Base-by-base conservation (phyloP, 768 basidiomycete species). In the Tephrocybe sp. region DNA sequence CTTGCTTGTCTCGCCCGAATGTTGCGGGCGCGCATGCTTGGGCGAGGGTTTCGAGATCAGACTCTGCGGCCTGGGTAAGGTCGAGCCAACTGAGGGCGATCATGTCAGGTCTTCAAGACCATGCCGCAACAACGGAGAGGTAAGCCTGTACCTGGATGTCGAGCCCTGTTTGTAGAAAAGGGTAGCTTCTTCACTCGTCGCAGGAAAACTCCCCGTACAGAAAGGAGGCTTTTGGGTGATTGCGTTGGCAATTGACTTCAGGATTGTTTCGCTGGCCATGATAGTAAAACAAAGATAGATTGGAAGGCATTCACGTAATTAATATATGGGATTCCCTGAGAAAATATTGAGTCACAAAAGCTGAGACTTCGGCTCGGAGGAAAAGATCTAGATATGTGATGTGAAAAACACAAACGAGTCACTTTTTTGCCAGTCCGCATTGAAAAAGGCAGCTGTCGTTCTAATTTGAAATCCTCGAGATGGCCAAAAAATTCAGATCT, bases 11-110 rank as follows among this genome's bases (percentile, higher is more conserved):
- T 0, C 45, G 30, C 4, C 77, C 75, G 41, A 76, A 79, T 1
- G 70, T 65, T 5, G 75, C 75, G 0, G 67, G 72, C 4, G 70
- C 54, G 52, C 75, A 76, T 1, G 69, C 69, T 0, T 52, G 39
- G 0, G 63, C 51, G 6, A 78, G 68, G 3, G 51, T 32, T n/a
- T 62, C 49, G 25, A 64, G 54, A 8, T 58, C 18, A 5, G 24
- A 30, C 5, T 55, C 53, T 3, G n/a, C 40, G 15, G 46, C 42
- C 27, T 41, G 18, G 7, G 55, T 21, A 9, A 54, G 31, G 37
- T 54, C 42, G 9, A 57, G 13, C 46, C 52, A 49, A 19, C 56
- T 57, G 30, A 3, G 27, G 9, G 32, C n/a, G n/a, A 44, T 5
- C 9, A 22, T 18, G 9, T 21, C 30, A 22, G 19, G 18, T 19